These are phyloP conservation scores for Corinectria fuckeliana DNA, from an alignment of 2,329 filamentous ascomycete genomes.

Conservation along the genomic window DNA sequence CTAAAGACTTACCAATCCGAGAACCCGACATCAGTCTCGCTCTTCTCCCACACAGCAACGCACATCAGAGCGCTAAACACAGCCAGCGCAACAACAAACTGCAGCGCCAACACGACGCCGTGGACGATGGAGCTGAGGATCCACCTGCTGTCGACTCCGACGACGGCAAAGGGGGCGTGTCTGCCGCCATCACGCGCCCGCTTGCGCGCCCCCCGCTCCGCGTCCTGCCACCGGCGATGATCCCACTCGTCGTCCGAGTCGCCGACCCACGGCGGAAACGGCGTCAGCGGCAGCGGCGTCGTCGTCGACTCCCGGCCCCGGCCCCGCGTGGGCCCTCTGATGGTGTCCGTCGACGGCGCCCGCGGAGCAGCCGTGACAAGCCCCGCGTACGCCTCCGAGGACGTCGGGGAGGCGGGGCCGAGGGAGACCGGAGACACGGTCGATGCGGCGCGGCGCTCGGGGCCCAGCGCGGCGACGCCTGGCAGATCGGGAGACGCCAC, in stretches of 20 bases:
- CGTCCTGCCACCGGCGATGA: conserved; percentile 17
- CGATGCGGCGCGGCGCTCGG: neutral
- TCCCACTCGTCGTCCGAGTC: conserved; percentile 28
- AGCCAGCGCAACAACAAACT: conserved; percentile 33
- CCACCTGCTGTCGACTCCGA: conserved; percentile 20
- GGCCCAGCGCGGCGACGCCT: neutral
- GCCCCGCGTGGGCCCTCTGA: conserved; percentile 24
- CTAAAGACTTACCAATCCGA: conserved; percentile 34
- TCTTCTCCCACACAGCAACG: conserved; percentile 36
- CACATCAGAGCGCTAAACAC: conserved; percentile 39
- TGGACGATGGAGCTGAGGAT: conserved; percentile 34
- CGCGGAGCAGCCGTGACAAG: conserved; percentile 2
- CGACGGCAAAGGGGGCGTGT: conserved; percentile 6
- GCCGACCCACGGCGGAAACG: conserved; percentile 37
- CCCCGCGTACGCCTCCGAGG: neutral
- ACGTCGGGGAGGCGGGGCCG: neutral
- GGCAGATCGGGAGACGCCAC: neutral
- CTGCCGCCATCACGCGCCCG: conserved; percentile 5
- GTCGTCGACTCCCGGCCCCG: too few relatives aligned
- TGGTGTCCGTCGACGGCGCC: conserved; percentile 27
- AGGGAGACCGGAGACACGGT: neutral
- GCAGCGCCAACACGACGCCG: conserved; percentile 35
- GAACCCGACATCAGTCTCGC: conserved; percentile 30
- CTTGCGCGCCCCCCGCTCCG: neutral
- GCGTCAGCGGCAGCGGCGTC: conserved; percentile 32